Evolutionary conservation across 2,329 filamentous ascomycete species (phyloP).

Genomic region (Diplodia corticola): DNA sequence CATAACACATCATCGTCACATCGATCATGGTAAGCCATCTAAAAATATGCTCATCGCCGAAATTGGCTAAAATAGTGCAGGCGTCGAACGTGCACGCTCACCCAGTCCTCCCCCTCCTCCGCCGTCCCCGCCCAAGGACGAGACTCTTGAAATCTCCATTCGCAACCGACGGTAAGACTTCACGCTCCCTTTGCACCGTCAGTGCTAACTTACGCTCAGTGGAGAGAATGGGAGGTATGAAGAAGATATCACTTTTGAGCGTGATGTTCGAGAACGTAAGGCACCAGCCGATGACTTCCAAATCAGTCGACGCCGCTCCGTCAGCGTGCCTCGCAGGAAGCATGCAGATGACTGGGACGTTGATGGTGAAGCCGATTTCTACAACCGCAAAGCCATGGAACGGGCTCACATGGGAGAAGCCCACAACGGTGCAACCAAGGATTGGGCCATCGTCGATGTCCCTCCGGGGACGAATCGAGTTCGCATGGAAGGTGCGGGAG

Average conservation of each 20-base stretch:
- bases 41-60: neutral
- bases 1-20: slow-evolving; percentile 83
- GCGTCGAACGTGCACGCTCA: slow-evolving; percentile 49
- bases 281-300: slow-evolving; percentile 30
- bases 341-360: slow-evolving; percentile 50
- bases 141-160: slow-evolving; percentile 58
- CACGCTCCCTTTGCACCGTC: neutral
- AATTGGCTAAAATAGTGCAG: slow-evolving; percentile 30
- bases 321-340: slow-evolving; percentile 50
- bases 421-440: slow-evolving; percentile 70
- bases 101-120: slow-evolving; percentile 53
- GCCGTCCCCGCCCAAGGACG: slow-evolving; percentile 52
- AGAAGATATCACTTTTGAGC: slow-evolving; percentile 67
- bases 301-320: slow-evolving; percentile 41
- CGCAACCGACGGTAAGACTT: slow-evolving; percentile 32
- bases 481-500: slow-evolving; percentile 77
- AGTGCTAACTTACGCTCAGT: neutral
- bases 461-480: slow-evolving; percentile 80
- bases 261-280: slow-evolving; percentile 43
- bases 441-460: slow-evolving; percentile 81
- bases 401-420: slow-evolving; percentile 72
- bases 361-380: slow-evolving; percentile 59
- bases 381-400: slow-evolving; percentile 67
- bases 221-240: slow-evolving; percentile 44
- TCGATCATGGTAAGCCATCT: slow-evolving; percentile 72